Base-by-base conservation (phyloP, 2,329 filamentous ascomycete species). In the Botryotinia convoluta region DNA sequence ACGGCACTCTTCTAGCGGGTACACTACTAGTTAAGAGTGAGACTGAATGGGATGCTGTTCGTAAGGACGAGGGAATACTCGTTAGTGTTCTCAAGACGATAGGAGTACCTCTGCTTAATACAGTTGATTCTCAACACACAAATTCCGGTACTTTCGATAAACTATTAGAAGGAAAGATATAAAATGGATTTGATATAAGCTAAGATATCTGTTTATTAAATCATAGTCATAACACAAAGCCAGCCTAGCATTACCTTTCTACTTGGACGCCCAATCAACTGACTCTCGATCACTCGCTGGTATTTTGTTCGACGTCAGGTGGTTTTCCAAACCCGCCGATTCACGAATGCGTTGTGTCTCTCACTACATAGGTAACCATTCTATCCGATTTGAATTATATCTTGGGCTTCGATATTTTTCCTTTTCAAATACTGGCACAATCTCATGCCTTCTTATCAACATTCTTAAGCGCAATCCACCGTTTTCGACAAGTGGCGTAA, bases 1-100 rank as follows among this genome's bases (percentile, higher is more conserved):
- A 91, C 71, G 89, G 89, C 4, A 91, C 89, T 0, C 80, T 91
- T n/a, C 79, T 91, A 75, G 89, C 89, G 16, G 89, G 89, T 10
- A 91, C 89, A 16, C 87, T 89, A 39, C 81, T 91, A 71, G 89
- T 91, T 26, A 91, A 90, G 82, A 88, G 80, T 42, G 81, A 87
- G 77, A 81, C 79, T 4, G 88, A 90, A 80, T 91, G 88, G 88
- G 82, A 89, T 73, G 84, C 84, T 0, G 76, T 91, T 69, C 82
- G 82, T 72, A 75, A 76, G 14, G 80, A 80, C n/a, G 81, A 85
- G 59, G 79, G 81, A 37, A 82, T 82, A 77, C 76, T 88, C 57
- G 71, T 77, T n/a, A 76, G 79, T 69, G 79, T 87, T 7, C 75
- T 88, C 60, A 75, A 57, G 72, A 75, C 77, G 37, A 79, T 80